Conservation (phyloP, 1,284 basidiomycete species). For the Peniophora sp. region DNA sequence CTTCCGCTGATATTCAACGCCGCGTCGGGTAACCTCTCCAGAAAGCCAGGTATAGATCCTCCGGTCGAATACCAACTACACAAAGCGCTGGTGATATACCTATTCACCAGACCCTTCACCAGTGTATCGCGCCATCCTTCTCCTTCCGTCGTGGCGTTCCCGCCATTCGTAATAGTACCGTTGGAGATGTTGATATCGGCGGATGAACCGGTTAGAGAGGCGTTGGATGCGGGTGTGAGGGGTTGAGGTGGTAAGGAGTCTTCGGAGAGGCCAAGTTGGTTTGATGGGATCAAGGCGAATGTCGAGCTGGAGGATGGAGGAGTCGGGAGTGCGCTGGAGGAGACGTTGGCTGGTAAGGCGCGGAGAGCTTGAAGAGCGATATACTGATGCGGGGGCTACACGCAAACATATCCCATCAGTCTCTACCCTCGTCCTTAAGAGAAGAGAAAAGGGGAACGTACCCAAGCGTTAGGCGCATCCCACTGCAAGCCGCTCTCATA, state of each 20-base stretch:
- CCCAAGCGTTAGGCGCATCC: conserved; percentile 73
- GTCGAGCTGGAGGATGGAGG: conserved; percentile 43
- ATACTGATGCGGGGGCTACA: conserved; percentile 71
- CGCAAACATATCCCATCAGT: too few species aligned
- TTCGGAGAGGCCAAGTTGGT: conserved; percentile 69
- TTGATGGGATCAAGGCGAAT: conserved; percentile 62
- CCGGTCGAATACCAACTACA: conserved; percentile 90
- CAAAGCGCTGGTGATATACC: conserved; percentile 76
- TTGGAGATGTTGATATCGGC: conserved; percentile 53
- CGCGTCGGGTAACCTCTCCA: conserved; percentile 60
- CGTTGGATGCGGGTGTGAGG: conserved; percentile 39
- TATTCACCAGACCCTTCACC: conserved; percentile 67
- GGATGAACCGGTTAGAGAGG: conserved; percentile 39
- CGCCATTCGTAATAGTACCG: conserved; percentile 69
- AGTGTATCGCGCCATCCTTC: conserved; percentile 66
- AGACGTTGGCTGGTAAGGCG: conserved; percentile 62
- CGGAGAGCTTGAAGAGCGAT: conserved; percentile 75
- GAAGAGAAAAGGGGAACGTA: too few species aligned
- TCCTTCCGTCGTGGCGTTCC: conserved; percentile 44
- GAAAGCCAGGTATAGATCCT: conserved; percentile 63
- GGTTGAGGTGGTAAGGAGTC: conserved; percentile 63
- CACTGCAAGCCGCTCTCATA: conserved; percentile 77
- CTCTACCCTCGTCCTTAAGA: too few species aligned
- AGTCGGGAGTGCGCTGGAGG: conserved; percentile 39
- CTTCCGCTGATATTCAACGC: conserved; percentile 75